A percentile compares a stretch with the other conserved stretches of the same genome.
These are phyloP conservation scores for Leptodontidium sp. DNA, from an alignment of 2,329 filamentous ascomycete species.

Conservation along the genomic window DNA sequence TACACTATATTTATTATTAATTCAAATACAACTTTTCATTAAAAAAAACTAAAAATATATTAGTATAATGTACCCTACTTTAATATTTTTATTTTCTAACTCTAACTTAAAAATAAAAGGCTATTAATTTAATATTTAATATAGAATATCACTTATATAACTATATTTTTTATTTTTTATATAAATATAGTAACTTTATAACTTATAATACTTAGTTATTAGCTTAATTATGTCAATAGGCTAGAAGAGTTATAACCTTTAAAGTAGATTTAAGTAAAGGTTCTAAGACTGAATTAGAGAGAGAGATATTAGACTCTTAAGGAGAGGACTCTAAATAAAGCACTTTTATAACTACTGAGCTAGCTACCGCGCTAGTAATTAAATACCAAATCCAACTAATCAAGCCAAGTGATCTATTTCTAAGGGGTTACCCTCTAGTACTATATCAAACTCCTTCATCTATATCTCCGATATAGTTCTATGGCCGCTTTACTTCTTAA, in stretches of 20 bases:
- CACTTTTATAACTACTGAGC: no score
- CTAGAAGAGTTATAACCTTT: background rate
- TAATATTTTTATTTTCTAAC: background rate
- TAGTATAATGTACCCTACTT: background rate
- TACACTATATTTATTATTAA: background rate
- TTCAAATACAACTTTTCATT: background rate
- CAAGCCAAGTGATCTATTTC: background rate
- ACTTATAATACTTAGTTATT: no score
- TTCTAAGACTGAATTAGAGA: background rate
- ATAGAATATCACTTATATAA: background rate
- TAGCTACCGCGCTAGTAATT: no score
- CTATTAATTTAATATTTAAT: background rate
- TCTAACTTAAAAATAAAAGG: background rate
- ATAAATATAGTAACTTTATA: no score
- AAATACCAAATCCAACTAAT: background rate
- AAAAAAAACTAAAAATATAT: slow-evolving; percentile 1
- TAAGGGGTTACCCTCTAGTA: background rate
- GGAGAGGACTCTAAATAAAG: no score
- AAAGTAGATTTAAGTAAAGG: background rate
- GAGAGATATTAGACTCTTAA: background rate
- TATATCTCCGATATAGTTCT: no score
- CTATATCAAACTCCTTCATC: background rate
- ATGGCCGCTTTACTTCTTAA: no score
- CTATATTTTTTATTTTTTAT: no score
- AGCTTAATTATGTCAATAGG: no score